Evolutionary conservation across 2,329 filamentous ascomycete species (phyloP), one percentile per base, ranked within the genome.

Genomic region (Aureobasidium mangrovei): DNA sequence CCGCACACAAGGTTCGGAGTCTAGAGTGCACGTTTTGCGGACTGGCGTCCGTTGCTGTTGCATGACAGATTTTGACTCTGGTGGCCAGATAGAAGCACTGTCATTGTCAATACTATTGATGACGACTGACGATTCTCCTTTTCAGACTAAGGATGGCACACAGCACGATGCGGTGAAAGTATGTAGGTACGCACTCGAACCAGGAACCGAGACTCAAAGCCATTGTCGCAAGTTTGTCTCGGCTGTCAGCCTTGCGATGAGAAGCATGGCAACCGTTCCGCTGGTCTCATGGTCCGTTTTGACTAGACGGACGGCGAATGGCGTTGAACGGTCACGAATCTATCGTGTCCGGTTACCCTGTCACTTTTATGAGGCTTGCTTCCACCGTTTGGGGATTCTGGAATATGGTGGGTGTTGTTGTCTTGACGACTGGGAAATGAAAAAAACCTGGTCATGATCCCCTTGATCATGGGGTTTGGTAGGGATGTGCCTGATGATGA

Each of bases 371-470:
- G 38, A 35, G 41, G 26, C 45, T 41, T 32, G 29, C 47, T 51
- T 42, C 6, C 28, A 28, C 38, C 47, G 47, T 51, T 48, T 24
- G 7, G 10, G 28, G 7, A 7, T 51, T 51, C 47, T 51, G 47
- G 47, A 51, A 51, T 42, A 51, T 51, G 47, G 42, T 33, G 31
- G 36, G 41, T 38, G 38, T 51, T n/a, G 47, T 51, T 51, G 47
- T 41, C 47, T 51, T 40, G 47, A 51, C 47, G 47, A 51, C 47
- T 41, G 38, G 47, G 28, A 51, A 28, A 51, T 51, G 39, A 27
- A n/a, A 4, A 40, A 24, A n/a, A 29, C 32, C 5, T 39, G 35
- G 27, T 10, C 46, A 49, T 18, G 35, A 32, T 40, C 10, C 31
- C 29, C 35, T 26, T 36, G 28, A 49, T 31, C 35, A 40, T 26